A percentile compares a stretch with the other conserved stretches of the same genome.
Evolutionary conservation across 108 stramenopile genomes (phyloP).

Genomic region (Nitzschia sp.): DNA sequence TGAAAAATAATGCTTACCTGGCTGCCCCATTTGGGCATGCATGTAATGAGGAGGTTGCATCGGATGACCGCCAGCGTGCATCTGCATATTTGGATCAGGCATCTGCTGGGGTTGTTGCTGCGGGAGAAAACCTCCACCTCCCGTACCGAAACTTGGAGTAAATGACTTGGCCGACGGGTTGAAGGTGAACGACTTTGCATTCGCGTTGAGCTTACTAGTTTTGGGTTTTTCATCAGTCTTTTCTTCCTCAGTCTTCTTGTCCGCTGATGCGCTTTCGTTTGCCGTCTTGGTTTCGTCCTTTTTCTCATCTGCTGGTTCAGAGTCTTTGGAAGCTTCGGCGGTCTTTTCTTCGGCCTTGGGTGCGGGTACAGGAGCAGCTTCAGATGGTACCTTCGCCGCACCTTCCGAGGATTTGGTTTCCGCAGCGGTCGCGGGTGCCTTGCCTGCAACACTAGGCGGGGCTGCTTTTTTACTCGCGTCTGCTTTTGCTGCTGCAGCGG

Average conservation of each 20-base stretch:
- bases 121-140: conserved; percentile 26
- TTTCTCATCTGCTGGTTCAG: neutral
- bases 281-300: conserved; percentile 6
- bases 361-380: conserved; percentile 2
- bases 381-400: neutral
- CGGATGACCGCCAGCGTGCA: conserved; percentile 31
- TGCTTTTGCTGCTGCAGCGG: conserved; percentile 44
- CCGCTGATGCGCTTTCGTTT: conserved; percentile 10
- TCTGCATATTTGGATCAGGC: conserved; percentile 31
- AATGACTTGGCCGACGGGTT: conserved; percentile 81
- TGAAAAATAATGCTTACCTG: conserved; percentile 31
- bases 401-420: neutral
- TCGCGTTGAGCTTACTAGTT: conserved; percentile 78
- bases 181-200: conserved; percentile 78
- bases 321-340: conserved; percentile 8
- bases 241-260: conserved; percentile 12
- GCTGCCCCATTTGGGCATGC: conserved; percentile 35
- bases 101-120: conserved; percentile 21
- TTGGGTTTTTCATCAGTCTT: conserved; percentile 20
- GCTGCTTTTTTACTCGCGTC: conserved; percentile 30
- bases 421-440: neutral
- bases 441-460: conserved; percentile 19
- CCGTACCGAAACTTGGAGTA: conserved; percentile 52
- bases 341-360: neutral
- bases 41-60: conserved; percentile 51